phyloP scores from a whole-genome alignment of 257 asterid genomes.

The Solanum ossicruentum region DNA sequence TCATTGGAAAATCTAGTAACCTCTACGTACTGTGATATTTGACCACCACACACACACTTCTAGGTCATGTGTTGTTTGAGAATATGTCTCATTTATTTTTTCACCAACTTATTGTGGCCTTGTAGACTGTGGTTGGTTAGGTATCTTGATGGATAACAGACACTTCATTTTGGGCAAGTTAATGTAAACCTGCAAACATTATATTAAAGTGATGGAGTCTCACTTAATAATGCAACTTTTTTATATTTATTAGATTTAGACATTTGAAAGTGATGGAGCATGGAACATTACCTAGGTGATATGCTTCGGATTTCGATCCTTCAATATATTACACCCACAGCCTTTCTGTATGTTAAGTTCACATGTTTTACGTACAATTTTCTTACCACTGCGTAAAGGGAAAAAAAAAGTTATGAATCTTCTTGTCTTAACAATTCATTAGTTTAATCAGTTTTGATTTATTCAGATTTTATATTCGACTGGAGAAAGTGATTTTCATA shows the following conservation, averaged over 20 bases:
- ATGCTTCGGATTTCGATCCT: not conserved
- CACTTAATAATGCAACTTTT: not conserved
- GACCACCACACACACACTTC: not conserved
- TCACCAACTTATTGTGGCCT: not conserved
- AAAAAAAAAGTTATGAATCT: not conserved
- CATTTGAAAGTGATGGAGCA: not conserved
- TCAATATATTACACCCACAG: too few relatives aligned
- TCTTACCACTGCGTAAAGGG: too few relatives aligned
- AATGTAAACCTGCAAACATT: not conserved
- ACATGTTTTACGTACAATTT: too few relatives aligned
- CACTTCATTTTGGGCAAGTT: not conserved
- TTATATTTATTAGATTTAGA: not conserved
- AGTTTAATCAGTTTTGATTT: not conserved
- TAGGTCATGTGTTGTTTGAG: not conserved
- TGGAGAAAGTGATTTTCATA: not conserved
- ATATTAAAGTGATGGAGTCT: not conserved
- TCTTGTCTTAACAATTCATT: not conserved
- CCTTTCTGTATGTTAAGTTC: too few relatives aligned
- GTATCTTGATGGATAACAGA: not conserved
- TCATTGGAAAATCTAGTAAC: not conserved
- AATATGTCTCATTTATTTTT: not conserved
- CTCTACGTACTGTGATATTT: not conserved
- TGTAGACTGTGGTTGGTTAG: not conserved
- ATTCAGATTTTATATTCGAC: not conserved
- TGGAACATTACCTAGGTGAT: not conserved